Evolutionary conservation across 2,329 filamentous ascomycete species (phyloP).

Genomic region (Pseudogymnoascus destructans): DNA sequence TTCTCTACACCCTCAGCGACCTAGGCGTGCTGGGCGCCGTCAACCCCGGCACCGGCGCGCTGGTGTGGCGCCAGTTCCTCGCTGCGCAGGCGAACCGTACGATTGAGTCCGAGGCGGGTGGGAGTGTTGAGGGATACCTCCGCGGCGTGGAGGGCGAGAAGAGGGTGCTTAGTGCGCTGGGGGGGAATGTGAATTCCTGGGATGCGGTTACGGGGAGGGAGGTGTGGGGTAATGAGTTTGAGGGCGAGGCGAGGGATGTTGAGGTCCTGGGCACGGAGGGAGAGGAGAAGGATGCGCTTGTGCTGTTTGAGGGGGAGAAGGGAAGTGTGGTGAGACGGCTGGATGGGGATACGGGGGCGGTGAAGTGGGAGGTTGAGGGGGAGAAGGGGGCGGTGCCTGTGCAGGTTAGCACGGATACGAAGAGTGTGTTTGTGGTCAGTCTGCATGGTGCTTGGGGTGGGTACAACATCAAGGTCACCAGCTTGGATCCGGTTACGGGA

Average conservation of each 20-base stretch:
- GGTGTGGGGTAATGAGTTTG: conserved; percentile 56
- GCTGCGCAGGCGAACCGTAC: conserved; percentile 33
- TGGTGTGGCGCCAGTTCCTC: conserved; percentile 78
- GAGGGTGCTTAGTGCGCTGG: conserved; percentile 61
- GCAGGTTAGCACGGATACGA: conserved; percentile 56
- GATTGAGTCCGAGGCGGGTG: conserved; percentile 28
- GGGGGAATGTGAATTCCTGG: conserved; percentile 63
- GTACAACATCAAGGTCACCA: conserved; percentile 63
- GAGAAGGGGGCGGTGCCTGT: conserved; percentile 56
- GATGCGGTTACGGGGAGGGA: conserved; percentile 69
- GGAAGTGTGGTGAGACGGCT: conserved; percentile 54
- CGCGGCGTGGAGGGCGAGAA: conserved; percentile 68
- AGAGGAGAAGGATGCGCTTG: conserved; percentile 55
- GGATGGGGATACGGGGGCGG: conserved; percentile 55
- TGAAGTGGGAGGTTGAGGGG: conserved; percentile 69
- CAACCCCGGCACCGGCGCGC: conserved; percentile 69
- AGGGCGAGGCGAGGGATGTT: conserved; percentile 50
- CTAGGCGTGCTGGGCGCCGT: conserved; percentile 73
- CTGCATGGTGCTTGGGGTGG: conserved; percentile 57
- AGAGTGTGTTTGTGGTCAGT: conserved; percentile 64
- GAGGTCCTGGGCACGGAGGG: conserved; percentile 57
- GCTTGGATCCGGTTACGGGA: conserved; percentile 61
- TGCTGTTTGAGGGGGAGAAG: conserved; percentile 46
- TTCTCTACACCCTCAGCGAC: conserved; percentile 85
- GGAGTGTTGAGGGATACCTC: conserved; percentile 33